Percentiles rank a stretch among this genome's conserved stretches.
Conservation (phyloP, 2,329 filamentous ascomycete genomes). For the Chaetomiaceae sp. region DNA sequence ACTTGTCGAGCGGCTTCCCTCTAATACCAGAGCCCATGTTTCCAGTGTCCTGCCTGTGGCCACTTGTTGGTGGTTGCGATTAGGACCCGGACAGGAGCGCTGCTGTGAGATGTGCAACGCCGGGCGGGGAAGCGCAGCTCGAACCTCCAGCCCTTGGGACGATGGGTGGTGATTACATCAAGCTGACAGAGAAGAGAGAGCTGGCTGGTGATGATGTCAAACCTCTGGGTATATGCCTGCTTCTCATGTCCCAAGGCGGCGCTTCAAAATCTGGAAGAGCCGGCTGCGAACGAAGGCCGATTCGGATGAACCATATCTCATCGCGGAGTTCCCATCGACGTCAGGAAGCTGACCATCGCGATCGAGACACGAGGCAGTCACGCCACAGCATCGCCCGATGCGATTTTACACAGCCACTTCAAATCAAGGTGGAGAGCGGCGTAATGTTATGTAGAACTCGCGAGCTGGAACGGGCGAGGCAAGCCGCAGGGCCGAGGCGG, state of each 20-base stretch:
- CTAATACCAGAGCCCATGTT: slow-evolving; percentile 11
- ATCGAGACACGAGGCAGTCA: background rate
- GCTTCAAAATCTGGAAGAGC: background rate
- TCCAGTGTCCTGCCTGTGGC: slow-evolving; percentile 4
- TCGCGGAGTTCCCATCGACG: too few species aligned
- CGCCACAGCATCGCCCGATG: too few species aligned
- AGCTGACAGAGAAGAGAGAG: background rate
- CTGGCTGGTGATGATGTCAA: background rate
- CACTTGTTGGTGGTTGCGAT: slow-evolving; percentile 3
- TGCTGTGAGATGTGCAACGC: slow-evolving; percentile 8
- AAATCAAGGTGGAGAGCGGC: too few species aligned
- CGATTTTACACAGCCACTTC: background rate
- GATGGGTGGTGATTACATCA: slow-evolving; percentile 3
- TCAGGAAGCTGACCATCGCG: too few species aligned
- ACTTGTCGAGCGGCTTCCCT: slow-evolving; percentile 3
- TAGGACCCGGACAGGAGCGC: background rate
- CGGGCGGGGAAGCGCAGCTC: slow-evolving; percentile 2
- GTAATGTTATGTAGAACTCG: too few species aligned
- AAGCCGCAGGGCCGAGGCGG: slow-evolving; percentile 6
- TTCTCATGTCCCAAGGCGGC: slow-evolving; percentile 2
- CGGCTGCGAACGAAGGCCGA: slow-evolving; percentile 1
- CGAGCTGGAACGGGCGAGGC: background rate
- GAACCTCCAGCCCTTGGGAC: background rate
- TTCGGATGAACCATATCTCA: background rate
- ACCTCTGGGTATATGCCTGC: background rate